Base-by-base conservation (phyloP, 2,329 filamentous ascomycete species). In the Xylaria sp. region DNA sequence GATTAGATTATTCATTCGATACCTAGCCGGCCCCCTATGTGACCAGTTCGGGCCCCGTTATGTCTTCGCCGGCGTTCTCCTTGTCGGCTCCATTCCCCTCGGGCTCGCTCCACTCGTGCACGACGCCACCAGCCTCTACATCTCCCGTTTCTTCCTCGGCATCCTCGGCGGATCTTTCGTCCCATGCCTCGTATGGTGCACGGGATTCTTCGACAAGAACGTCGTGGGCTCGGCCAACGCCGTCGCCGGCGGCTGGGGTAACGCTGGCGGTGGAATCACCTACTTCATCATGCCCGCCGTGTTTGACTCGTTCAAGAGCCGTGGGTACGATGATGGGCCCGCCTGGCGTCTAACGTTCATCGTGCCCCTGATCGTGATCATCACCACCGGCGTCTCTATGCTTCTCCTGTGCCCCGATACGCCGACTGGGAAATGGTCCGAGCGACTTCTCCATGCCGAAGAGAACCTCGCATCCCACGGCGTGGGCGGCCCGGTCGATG, bases 281-380 rank as follows among this genome's bases (percentile, higher is more conserved):
- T 96, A 96, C 79, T 96, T 96, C 75, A 85, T 94, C 69, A 96
- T 97, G 92, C 93, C 93, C 1, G 91, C 91, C 4, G 88, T 97
- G 59, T 95, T 90, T 76, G 90, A 96, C 75, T 91, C 90, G 0
- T 81, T 96, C 21, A 84, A 90, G 21, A 71, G 82, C 1, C 81
- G 82, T 49, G 85, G 87, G 6, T 80, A 94, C 56, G 78, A 81
- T 1, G 77, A 86, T 2, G 87, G 90, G 68, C 83, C 87, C 37
- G 90, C 93, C 2, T 97, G 93, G 93, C 86, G 93, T 25, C 86
- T 96, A 1, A 85, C 92, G 2, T 97, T 96, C 73, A 80, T 96
- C 63, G 89, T 96, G 5, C 93, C 93, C 0, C 90, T 95, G 62
- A 85, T 93, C 68, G 84, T 94, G 67, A 89, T 94, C 73, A 81